Evolutionary conservation across 495 filamentous ascomycete genomes (phyloP).

Genomic region (Pseudoneurospora amorphoporcata): DNA sequence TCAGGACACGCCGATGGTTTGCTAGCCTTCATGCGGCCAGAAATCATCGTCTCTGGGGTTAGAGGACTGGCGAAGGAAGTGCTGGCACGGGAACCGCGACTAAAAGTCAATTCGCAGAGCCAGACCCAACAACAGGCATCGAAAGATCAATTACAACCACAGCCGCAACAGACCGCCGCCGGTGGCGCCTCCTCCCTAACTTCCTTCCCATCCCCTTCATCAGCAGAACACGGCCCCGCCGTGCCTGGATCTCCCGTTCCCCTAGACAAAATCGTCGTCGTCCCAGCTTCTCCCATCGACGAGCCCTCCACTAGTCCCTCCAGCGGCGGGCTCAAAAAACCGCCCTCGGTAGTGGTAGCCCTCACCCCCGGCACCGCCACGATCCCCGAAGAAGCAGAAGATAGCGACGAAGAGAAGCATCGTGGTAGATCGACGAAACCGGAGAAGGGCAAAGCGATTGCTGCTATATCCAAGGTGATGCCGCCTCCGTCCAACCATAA

Average conservation of each 20-base stretch:
- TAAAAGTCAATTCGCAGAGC: slow-evolving; percentile 3
- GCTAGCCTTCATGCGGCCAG: slow-evolving; percentile 32
- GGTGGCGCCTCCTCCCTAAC: background rate
- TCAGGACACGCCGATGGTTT: slow-evolving; percentile 20
- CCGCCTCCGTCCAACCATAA: background rate
- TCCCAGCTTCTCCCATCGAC: background rate
- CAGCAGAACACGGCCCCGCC: background rate
- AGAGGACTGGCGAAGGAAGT: slow-evolving; percentile 28
- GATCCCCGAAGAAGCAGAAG: background rate
- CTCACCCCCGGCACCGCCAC: background rate
- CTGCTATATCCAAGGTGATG: background rate
- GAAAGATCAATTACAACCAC: background rate
- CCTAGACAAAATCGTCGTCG: background rate
- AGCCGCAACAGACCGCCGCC: background rate
- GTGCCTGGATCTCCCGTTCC: background rate
- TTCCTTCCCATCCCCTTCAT: background rate
- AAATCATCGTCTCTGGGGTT: slow-evolving; percentile 29
- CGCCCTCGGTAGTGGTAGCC: background rate
- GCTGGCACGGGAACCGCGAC: slow-evolving; percentile 19
- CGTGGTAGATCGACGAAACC: background rate
- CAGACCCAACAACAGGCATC: background rate
- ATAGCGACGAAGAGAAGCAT: background rate
- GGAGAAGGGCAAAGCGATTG: slow-evolving; percentile 8
- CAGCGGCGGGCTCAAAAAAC: background rate
- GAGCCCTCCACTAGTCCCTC: background rate